A percentile compares a stretch with the other conserved stretches of the same genome.
These are phyloP conservation scores for Kodamaea arcana DNA, from an alignment of 1,139 yeast species.

Conservation along the genomic window DNA sequence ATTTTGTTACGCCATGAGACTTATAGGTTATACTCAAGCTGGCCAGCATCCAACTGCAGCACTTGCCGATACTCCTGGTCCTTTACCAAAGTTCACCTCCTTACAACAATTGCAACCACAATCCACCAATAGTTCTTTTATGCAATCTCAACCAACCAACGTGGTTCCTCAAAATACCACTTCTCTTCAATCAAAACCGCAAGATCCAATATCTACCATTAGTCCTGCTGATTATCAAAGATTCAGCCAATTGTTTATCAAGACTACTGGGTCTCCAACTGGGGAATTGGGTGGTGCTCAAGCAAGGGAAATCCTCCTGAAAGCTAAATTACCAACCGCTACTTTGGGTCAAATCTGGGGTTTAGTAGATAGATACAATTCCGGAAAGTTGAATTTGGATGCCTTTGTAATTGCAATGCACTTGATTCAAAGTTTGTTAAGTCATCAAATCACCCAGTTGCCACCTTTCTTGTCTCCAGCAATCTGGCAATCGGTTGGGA, in stretches of 20 bases:
- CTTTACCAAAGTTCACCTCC: constrained; percentile 51
- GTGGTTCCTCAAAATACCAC: constrained; percentile 34
- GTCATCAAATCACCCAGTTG: constrained; percentile 60
- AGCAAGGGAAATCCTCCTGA: constrained; percentile 82
- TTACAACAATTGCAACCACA: constrained; percentile 28
- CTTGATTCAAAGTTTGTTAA: constrained; percentile 75
- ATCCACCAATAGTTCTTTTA: constrained; percentile 37
- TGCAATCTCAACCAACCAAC: constrained; percentile 48
- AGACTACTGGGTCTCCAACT: constrained; percentile 56
- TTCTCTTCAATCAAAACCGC: constrained; percentile 28
- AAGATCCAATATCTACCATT: constrained; percentile 55
- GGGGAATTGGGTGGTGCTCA: constrained; percentile 60
- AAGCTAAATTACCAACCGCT: constrained; percentile 76
- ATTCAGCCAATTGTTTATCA: constrained; percentile 70
- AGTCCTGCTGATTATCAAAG: constrained; percentile 62
- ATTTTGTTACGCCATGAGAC: constrained; percentile 81
- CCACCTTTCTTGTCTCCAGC: constrained; percentile 69
- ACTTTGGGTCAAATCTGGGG: constrained; percentile 86
- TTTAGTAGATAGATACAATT: constrained; percentile 70
- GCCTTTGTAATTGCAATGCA: constrained; percentile 95
- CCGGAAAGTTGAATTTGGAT: constrained; percentile 66
- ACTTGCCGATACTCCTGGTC: constrained; percentile 55
- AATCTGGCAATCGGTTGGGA: constrained; percentile 56
- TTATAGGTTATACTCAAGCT: constrained; percentile 83
- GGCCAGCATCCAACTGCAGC: constrained; percentile 54